Percentiles rank a stretch among this genome's conserved stretches.
These are phyloP conservation scores for Eucalyptus pumila DNA, from an alignment of 345 rosid genomes.

Conservation along the genomic window DNA sequence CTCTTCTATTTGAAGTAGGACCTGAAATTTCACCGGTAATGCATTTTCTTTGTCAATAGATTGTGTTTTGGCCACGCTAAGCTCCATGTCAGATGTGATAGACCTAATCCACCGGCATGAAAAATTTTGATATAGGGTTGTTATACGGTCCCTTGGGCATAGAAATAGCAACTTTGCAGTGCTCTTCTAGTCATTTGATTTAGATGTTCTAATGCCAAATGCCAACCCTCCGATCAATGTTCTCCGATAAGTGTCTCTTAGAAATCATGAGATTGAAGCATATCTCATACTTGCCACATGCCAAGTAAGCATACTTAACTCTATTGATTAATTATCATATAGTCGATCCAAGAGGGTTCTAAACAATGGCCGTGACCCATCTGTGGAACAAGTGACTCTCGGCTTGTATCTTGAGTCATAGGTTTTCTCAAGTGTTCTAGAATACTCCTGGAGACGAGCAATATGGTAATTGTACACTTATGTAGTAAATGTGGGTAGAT, in stretches of 20 bases:
- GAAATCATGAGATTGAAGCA: neutral
- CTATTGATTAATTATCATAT: too few relatives aligned
- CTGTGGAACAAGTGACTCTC: too few relatives aligned
- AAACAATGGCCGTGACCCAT: accelerated
- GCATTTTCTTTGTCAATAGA: neutral
- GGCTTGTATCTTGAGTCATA: too few relatives aligned
- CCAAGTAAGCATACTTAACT: neutral
- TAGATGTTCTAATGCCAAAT: neutral
- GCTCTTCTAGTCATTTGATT: neutral
- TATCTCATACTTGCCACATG: neutral
- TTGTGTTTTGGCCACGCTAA: neutral
- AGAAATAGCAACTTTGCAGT: too few relatives aligned
- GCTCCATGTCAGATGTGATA: neutral
- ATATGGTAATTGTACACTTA: too few relatives aligned
- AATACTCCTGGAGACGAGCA: accelerated
- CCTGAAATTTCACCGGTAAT: neutral
- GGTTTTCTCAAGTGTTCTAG: too few relatives aligned
- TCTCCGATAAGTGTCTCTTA: neutral
- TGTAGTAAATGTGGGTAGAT: too few relatives aligned
- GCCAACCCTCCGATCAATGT: neutral
- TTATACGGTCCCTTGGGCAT: neutral
- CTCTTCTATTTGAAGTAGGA: neutral
- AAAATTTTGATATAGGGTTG: neutral
- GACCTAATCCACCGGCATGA: neutral
- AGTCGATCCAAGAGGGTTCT: too few relatives aligned